A percentile compares a stretch with the other conserved stretches of the same genome.
Evolutionary conservation across 73 alveolate genomes (phyloP).

Genomic region (Paramecium pentaurelia): DNA sequence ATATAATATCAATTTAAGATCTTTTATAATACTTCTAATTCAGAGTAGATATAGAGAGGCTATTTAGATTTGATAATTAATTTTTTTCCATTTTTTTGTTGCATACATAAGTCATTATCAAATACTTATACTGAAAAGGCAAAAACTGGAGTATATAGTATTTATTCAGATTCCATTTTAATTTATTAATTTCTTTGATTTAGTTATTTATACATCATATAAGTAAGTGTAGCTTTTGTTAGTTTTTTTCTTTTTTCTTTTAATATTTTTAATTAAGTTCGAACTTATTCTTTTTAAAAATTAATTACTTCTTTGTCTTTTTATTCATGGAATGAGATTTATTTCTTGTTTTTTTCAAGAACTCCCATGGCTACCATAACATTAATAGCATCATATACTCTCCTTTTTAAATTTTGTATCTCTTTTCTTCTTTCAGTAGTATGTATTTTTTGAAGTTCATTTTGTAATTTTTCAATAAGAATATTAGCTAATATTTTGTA

Average conservation of each 20-base stretch:
- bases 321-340: slow-evolving; percentile 48
- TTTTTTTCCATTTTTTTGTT: background rate
- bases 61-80: background rate
- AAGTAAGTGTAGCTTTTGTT: background rate
- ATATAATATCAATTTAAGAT: background rate
- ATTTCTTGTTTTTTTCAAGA: slow-evolving; percentile 69
- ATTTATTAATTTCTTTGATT: background rate
- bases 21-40: background rate
- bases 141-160: background rate
- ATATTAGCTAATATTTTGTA: slow-evolving; percentile 78
- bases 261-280: background rate
- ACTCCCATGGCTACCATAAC: slow-evolving; percentile 84
- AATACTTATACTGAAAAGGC: background rate
- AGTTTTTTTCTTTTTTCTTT: background rate
- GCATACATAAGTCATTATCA: background rate
- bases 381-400: slow-evolving; percentile 87
- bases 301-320: background rate
- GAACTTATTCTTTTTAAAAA: background rate
- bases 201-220: background rate
- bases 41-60: background rate
- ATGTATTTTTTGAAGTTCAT: slow-evolving; percentile 50
- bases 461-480: slow-evolving; percentile 63
- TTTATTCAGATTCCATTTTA: background rate
- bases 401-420: slow-evolving; percentile 77
- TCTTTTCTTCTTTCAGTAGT: slow-evolving; percentile 67